Evolutionary conservation across 148 eudicot genomes (phyloP).

Genomic region (Selenicereus undatus): DNA sequence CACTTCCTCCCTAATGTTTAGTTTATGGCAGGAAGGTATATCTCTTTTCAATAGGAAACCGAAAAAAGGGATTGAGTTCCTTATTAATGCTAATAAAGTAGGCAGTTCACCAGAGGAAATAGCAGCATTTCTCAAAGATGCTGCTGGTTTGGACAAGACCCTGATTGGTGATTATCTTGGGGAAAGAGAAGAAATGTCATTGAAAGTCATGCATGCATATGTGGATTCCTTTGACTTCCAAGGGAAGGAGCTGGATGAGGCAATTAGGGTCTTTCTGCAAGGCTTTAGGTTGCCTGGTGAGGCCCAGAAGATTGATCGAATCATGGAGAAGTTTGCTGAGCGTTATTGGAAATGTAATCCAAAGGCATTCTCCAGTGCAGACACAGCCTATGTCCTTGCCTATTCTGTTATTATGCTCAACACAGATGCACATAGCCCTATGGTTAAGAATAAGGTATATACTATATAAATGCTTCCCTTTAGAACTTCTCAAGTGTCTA

Average conservation of each 20-base stretch:
- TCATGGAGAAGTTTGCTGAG: conserved; percentile 98
- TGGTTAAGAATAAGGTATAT: conserved; percentile 90
- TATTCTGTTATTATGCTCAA: conserved; percentile 96
- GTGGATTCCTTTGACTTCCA: conserved; percentile 94
- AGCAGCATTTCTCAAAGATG: conserved; percentile 78
- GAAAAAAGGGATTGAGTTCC: conserved; percentile 91
- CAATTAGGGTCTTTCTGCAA: conserved; percentile 78
- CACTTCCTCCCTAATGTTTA: conserved; percentile 26
- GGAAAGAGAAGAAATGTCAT: conserved; percentile 86
- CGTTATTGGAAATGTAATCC: conserved; percentile 98
- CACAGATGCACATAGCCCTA: conserved; percentile 98
- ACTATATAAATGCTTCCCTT: conserved; percentile 3
- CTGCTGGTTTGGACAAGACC: conserved; percentile 78
- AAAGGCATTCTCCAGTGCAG: conserved; percentile 89
- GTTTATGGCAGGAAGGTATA: conserved; percentile 96
- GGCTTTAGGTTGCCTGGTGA: conserved; percentile 99
- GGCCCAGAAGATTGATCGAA: conserved; percentile 95
- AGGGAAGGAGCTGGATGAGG: conserved; percentile 83
- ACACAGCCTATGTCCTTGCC: conserved; percentile 98
- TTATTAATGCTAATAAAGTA: conserved; percentile 92
- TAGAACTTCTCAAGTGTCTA: not conserved
- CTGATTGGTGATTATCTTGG: conserved; percentile 96
- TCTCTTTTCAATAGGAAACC: conserved; percentile 96
- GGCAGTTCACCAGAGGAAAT: conserved; percentile 86
- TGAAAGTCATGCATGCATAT: conserved; percentile 98